Percentiles rank a stretch among this genome's conserved stretches.
These are phyloP conservation scores for Beauveria australis DNA, from an alignment of 2,329 filamentous ascomycete genomes.

Conservation along the genomic window DNA sequence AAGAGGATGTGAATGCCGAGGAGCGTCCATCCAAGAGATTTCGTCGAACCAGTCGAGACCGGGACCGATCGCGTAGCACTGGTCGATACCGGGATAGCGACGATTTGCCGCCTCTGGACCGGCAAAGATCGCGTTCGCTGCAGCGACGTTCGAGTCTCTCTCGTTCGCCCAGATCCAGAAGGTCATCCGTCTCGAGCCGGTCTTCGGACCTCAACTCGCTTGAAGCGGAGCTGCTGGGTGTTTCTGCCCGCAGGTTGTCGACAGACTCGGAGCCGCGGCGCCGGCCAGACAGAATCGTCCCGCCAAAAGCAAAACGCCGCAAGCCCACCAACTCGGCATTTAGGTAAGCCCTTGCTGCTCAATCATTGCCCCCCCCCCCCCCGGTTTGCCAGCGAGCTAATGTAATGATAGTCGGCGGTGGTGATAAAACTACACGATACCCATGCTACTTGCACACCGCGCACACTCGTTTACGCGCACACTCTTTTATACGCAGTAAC, in stretches of 20 bases:
- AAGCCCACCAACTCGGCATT: constrained; percentile 10
- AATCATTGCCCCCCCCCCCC: too few species aligned
- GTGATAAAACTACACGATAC: background rate
- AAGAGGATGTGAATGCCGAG: background rate
- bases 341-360: background rate
- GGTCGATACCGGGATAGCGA: background rate
- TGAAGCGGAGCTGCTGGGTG: constrained; percentile 11
- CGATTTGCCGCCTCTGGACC: background rate
- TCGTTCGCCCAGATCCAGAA: constrained; percentile 2
- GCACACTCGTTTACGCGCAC: too few species aligned
- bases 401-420: background rate
- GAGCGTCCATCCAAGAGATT: background rate
- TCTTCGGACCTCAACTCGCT: constrained; percentile 11
- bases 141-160: background rate
- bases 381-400: background rate
- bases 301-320: background rate
- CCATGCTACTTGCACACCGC: background rate
- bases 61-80: constrained; percentile 1
- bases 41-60: constrained; percentile 2
- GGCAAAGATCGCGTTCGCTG: background rate
- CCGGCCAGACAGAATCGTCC: background rate
- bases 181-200: constrained; percentile 4
- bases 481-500: background rate
- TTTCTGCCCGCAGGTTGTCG: constrained; percentile 3
- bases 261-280: constrained; percentile 1